A percentile compares a stretch with the other conserved stretches of the same genome.
Evolutionary conservation across 2,329 filamentous ascomycete genomes (phyloP).

Genomic region (Phyllosticta paracitricarpa): DNA sequence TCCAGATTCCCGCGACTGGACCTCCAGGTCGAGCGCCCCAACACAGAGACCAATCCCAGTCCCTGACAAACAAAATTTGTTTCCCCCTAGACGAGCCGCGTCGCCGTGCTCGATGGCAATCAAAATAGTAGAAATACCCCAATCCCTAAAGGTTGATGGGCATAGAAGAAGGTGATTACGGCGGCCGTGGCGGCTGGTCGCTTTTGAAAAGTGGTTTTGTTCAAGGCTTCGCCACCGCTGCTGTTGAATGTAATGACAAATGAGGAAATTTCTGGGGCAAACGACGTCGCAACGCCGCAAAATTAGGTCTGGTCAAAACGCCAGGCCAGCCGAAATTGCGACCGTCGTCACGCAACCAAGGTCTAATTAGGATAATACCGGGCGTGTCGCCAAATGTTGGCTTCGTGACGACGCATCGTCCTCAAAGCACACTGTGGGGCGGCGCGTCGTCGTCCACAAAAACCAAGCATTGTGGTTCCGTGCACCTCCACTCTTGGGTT

Average conservation of each 20-base stretch:
- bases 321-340: neutral
- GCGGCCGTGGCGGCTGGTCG: neutral
- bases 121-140: neutral
- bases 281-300: neutral
- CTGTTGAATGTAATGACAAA: neutral
- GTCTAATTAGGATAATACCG: neutral
- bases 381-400: neutral
- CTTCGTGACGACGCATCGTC: neutral
- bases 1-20: neutral
- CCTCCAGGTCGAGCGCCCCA: neutral
- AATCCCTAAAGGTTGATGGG: neutral
- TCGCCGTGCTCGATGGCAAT: neutral
- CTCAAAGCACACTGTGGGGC: neutral
- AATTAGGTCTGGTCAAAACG: neutral
- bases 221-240: neutral
- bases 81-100: neutral
- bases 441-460: neutral
- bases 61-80: neutral
- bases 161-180: neutral
- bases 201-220: neutral
- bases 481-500: neutral
- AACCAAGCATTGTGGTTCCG: neutral
- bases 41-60: neutral
- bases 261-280: neutral
- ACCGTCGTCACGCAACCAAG: neutral